Base-by-base conservation (phyloP, 1,139 yeast species). In the Scheffersomyces parashehatae region DNA sequence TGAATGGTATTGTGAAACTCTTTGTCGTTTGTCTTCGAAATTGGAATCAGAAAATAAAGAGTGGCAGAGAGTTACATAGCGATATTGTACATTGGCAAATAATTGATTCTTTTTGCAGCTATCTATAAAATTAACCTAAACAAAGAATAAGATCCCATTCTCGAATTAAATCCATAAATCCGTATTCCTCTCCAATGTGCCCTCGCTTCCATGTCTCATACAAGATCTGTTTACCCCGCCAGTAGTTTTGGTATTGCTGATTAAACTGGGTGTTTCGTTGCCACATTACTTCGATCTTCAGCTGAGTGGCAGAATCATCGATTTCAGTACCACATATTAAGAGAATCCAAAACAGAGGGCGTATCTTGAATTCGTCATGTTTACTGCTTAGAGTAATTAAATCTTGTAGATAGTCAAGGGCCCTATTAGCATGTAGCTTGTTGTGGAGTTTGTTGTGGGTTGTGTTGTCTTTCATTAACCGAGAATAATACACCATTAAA, bases 151-250 rank as follows among this genome's bases (percentile, higher is more conserved):
- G 58, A 29, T 75, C 82, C 84, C 84, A 80, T 45, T 75, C 81
- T 40, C 81, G 65, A 2, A 80, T 67, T 63, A 79, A 58, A 50
- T 79, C 83, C 70, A 79, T 67, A 73, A 81, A 78, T 20, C 78
- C 75, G 28, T 56, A 54, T n/a, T 67, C 68, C 38, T 77, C 80
- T 1, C 68, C 71, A 10, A 59, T 59, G 9, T 62, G 67, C 41
- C 77, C 57, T 28, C 80, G 56, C 37, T 73, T 66, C 79, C 82
- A 77, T n/a, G 77, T 67, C 51, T 79, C 84, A 49, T 67, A 67
- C 46, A 79, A 60, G 9, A 79, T 64, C 52, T 80, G 85, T 50
- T 79, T 77, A 1, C 77, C 73, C 36, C 83, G 61, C 85, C 85
- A 80, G 48, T 73, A 71, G 20, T 14, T 31, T 37, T 78, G 76